phyloP scores from a whole-genome alignment of 306 rosid genomes.

The Lathyrus oleraceus region DNA sequence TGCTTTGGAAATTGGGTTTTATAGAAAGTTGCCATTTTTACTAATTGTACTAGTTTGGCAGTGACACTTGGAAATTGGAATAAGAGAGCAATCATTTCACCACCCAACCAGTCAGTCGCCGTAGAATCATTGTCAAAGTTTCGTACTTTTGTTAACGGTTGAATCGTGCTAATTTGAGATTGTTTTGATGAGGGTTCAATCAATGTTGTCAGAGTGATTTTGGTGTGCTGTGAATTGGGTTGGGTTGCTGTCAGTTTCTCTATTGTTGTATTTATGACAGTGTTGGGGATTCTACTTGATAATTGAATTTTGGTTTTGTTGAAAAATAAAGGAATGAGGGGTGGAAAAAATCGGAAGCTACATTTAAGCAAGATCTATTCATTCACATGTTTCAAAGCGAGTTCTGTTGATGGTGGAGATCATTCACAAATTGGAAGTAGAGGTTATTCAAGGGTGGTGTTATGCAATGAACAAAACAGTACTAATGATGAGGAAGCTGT shows the following conservation, averaged over 20 bases:
- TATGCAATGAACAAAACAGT: constrained; percentile 66
- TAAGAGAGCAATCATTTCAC: not conserved
- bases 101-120: not conserved
- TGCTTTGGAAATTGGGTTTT: constrained; percentile 14
- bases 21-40: constrained; percentile 15
- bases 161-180: not conserved
- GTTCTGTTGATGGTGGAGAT: constrained; percentile 59
- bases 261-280: not conserved
- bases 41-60: constrained; percentile 6
- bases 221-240: not conserved
- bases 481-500: constrained; percentile 38
- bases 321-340: constrained; percentile 35
- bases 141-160: not conserved
- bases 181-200: not conserved
- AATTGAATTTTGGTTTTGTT: not conserved
- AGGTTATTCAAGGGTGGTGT: constrained; percentile 84
- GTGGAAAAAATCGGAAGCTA: constrained; percentile 53
- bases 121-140: not conserved
- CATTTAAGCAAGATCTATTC: constrained; percentile 89
- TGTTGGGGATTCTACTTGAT: not conserved
- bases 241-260: not conserved
- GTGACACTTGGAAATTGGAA: not conserved
- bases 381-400: constrained; percentile 64
- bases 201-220: not conserved
- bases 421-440: constrained; percentile 75